Evolutionary conservation across 345 rosid species (phyloP).

Genomic region (Linum trigynum): DNA sequence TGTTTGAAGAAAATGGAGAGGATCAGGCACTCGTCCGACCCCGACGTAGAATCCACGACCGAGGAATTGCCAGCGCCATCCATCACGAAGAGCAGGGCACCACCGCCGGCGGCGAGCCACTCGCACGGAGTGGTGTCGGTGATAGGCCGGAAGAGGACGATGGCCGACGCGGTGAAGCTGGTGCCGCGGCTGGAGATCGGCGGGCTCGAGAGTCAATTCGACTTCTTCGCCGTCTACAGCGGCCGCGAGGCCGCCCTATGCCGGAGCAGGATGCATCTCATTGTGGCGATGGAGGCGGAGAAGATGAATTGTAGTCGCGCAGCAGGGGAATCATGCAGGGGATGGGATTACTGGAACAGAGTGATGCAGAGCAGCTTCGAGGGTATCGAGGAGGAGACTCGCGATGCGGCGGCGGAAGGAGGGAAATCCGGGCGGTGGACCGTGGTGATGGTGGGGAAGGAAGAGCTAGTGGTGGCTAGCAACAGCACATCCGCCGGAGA

Average conservation of each 20-base stretch:
- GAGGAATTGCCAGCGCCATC: neutral
- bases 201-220: conserved; percentile 9
- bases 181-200: conserved; percentile 12
- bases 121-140: conserved; percentile 31
- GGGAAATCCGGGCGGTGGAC: conserved; percentile 17
- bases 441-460: conserved; percentile 29
- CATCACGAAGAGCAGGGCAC: neutral
- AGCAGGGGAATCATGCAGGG: neutral
- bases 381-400: conserved; percentile 35
- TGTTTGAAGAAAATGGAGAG: neutral
- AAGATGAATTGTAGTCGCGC: neutral
- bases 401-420: neutral
- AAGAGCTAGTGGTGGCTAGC: conserved; percentile 33
- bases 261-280: conserved; percentile 25
- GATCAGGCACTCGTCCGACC: neutral
- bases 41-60: neutral
- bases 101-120: neutral
- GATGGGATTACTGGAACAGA: conserved; percentile 20
- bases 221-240: conserved; percentile 33
- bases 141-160: conserved; percentile 28
- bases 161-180: conserved; percentile 29
- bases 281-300: conserved; percentile 28
- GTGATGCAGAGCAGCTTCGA: conserved; percentile 27
- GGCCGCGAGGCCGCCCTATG: conserved; percentile 22
- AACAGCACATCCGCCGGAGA: conserved; percentile 21